These are phyloP conservation scores for Tolypocladium pustulatum DNA, from an alignment of 2,329 filamentous ascomycete genomes.

Conservation along the genomic window DNA sequence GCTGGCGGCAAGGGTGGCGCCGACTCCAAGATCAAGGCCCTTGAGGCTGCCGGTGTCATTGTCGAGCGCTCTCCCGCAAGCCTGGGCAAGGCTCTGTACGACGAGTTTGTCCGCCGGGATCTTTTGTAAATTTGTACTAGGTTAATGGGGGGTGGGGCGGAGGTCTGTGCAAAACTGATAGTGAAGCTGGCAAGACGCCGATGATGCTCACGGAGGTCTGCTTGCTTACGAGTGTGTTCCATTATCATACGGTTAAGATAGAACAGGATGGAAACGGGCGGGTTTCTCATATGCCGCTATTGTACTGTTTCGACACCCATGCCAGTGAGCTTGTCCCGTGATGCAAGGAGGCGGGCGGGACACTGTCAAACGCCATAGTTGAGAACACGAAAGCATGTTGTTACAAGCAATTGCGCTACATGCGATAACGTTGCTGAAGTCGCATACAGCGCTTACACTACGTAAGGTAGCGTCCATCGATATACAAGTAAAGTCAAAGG, in stretches of 20 bases:
- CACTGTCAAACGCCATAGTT: no score
- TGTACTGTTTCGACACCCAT: neutral
- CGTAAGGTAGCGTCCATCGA: neutral
- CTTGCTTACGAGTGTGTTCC: slow-evolving; percentile 14
- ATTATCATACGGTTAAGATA: slow-evolving; percentile 22
- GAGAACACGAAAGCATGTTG: neutral
- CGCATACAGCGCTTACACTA: neutral
- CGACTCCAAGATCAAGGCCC: slow-evolving; percentile 93
- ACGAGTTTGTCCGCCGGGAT: slow-evolving; percentile 93
- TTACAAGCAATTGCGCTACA: neutral
- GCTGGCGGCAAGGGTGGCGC: slow-evolving; percentile 95
- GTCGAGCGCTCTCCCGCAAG: slow-evolving; percentile 90
- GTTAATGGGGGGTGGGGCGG: neutral
- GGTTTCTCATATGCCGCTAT: neutral
- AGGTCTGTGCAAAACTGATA: slow-evolving; percentile 4
- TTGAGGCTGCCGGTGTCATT: slow-evolving; percentile 86
- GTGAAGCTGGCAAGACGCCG: slow-evolving; percentile 12
- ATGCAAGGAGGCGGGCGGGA: neutral
- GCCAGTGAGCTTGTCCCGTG: neutral
- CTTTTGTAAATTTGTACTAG: slow-evolving; percentile 57
- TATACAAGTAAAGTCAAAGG: neutral
- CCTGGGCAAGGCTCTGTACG: slow-evolving; percentile 87
- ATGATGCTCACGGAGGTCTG: slow-evolving; percentile 9
- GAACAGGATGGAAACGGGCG: slow-evolving; percentile 10
- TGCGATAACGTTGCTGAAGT: neutral